Evolutionary conservation across 2,329 filamentous ascomycete genomes (phyloP).

Genomic region (Tolypocladium ovalisporum): DNA sequence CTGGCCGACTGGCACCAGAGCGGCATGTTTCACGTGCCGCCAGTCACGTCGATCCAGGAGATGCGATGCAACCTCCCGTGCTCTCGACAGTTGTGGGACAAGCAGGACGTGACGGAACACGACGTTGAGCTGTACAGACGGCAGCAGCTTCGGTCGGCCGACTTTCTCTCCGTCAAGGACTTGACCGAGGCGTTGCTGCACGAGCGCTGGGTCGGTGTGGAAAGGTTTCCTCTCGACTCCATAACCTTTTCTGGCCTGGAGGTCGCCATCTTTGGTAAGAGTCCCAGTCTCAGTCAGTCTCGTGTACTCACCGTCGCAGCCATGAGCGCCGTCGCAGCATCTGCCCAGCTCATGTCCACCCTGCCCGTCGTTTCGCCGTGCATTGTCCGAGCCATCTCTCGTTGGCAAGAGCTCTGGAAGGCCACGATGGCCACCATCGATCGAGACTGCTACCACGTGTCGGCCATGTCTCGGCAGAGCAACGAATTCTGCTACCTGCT

Average conservation of each 20-base stretch:
- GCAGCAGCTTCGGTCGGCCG: background rate
- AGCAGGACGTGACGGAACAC: constrained; percentile 9
- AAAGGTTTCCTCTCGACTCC: background rate
- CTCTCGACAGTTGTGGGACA: constrained; percentile 13
- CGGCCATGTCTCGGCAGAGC: constrained; percentile 4
- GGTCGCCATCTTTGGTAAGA: background rate
- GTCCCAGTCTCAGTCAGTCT: background rate
- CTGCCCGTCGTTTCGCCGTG: constrained; percentile 3
- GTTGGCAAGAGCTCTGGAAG: constrained; percentile 12
- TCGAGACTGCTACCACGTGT: background rate
- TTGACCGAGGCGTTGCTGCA: background rate
- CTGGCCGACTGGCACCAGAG: constrained; percentile 16
- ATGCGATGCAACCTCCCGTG: constrained; percentile 14
- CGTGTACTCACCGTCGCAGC: background rate
- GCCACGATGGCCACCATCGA: background rate
- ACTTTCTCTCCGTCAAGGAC: background rate
- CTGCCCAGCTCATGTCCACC: constrained; percentile 5
- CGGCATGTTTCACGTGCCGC: constrained; percentile 13
- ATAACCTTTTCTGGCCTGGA: background rate
- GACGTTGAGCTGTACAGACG: background rate
- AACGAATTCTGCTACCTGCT: background rate
- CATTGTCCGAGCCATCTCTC: constrained; percentile 6
- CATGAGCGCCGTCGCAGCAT: background rate
- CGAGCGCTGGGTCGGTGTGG: background rate
- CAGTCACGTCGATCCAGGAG: constrained; percentile 10